Conservation (phyloP, 805 yeast species). For the Cyberlindnera mississippiensis region DNA sequence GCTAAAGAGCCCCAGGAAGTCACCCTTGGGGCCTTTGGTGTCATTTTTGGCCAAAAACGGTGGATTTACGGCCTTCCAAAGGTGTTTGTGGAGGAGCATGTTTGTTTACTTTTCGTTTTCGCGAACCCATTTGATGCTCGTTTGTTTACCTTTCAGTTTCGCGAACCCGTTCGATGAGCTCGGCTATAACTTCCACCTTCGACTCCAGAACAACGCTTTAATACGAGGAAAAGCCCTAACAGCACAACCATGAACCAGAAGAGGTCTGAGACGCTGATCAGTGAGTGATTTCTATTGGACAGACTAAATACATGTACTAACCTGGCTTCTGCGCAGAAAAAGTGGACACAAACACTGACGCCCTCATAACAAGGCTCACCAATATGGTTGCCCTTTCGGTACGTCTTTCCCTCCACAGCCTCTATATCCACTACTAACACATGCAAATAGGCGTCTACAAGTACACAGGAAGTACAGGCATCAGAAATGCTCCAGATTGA, state of each 20-base stretch:
- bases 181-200: too few relatives aligned
- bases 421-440: too few relatives aligned
- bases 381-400: conserved; percentile 48
- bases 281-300: conserved; percentile 25
- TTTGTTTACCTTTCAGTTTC: background rate
- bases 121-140: background rate
- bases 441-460: conserved; percentile 25
- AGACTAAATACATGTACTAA: background rate
- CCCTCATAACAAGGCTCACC: conserved; percentile 47
- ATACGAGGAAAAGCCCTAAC: background rate
- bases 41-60: too few relatives aligned
- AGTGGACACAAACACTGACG: conserved; percentile 48
- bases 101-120: too few relatives aligned
- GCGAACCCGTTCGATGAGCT: background rate
- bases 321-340: too few relatives aligned
- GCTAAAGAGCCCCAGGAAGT: conserved; percentile 9
- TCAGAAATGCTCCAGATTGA: conserved; percentile 56
- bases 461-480: conserved; percentile 36
- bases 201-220: too few relatives aligned
- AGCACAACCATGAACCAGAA: conserved; percentile 39
- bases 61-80: too few relatives aligned
- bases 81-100: too few relatives aligned
- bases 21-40: conserved; percentile 1
- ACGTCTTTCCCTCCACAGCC: conserved; percentile 14
- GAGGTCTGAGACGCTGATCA: conserved; percentile 36